Conservation (phyloP, 345 rosid genomes). For the Eucalyptus marginata region DNA sequence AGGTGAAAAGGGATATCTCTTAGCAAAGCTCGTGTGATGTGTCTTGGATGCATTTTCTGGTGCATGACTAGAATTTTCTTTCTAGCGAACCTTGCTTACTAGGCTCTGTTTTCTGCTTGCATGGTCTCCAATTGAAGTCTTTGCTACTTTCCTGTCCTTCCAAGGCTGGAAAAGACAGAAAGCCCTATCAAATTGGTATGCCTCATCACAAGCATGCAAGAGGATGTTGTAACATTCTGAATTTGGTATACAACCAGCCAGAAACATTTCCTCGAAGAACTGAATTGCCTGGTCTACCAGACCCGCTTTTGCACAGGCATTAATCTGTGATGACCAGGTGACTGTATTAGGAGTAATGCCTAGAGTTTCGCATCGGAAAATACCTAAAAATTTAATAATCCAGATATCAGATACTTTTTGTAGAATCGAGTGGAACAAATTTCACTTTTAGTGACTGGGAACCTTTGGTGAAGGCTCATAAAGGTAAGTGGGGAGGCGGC, state of each 20-base stretch:
- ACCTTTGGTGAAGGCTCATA: not conserved
- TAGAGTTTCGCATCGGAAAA: conserved; percentile 84
- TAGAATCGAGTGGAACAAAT: not conserved
- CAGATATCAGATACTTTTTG: not conserved
- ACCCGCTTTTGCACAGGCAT: conserved; percentile 75
- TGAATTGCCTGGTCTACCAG: conserved; percentile 70
- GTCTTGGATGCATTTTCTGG: conserved; percentile 14
- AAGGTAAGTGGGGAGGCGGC: too few relatives aligned
- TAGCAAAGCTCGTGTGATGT: conserved; percentile 21
- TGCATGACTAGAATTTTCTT: not conserved
- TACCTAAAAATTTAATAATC: conserved; percentile 24
- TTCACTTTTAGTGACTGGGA: not conserved
- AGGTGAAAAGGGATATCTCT: conserved; percentile 47
- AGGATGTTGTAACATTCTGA: conserved; percentile 78
- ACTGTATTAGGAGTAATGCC: conserved; percentile 59
- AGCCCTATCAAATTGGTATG: conserved; percentile 79
- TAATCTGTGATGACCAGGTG: conserved; percentile 81
- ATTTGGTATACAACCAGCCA: conserved; percentile 71
- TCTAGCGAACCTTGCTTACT: not conserved
- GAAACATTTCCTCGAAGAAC: conserved; percentile 76
- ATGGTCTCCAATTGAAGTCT: conserved; percentile 9
- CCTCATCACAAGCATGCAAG: conserved; percentile 84
- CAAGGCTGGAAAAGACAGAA: conserved; percentile 69
- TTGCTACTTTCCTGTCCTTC: conserved; percentile 29
- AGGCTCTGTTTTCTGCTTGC: not conserved